Conservation (phyloP, 345 rosid species). For the Firmiana major region DNA sequence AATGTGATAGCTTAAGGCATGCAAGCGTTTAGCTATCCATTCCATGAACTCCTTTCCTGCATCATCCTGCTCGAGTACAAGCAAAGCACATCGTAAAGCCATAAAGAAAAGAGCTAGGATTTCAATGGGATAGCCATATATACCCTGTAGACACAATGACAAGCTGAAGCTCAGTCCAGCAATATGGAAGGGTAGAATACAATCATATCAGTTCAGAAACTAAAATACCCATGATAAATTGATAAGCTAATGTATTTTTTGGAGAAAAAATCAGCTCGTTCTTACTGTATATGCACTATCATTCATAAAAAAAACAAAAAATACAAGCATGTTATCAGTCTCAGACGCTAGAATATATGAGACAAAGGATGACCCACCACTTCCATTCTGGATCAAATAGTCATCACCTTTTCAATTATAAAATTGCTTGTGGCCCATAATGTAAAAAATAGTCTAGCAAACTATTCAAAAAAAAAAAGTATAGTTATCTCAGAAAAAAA, state of each 20-base stretch:
- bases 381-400: background rate
- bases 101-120: slow-evolving; percentile 94
- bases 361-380: background rate
- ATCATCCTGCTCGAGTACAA: slow-evolving; percentile 77
- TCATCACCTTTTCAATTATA: background rate
- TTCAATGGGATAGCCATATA: slow-evolving; percentile 94
- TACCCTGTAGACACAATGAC: slow-evolving; percentile 51
- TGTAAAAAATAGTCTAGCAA: background rate
- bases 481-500: background rate
- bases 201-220: background rate
- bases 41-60: slow-evolving; percentile 92
- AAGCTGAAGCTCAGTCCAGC: background rate
- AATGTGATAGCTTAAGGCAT: slow-evolving; percentile 88
- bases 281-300: background rate
- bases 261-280: background rate
- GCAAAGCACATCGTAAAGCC: slow-evolving; percentile 83
- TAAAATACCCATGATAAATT: background rate
- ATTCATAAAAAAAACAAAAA: background rate
- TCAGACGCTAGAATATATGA: background rate
- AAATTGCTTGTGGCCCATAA: background rate
- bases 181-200: background rate
- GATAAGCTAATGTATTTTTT: background rate
- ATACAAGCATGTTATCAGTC: background rate
- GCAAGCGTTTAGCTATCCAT: slow-evolving; percentile 82
- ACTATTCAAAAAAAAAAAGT: background rate